phyloP scores from a whole-genome alignment of 1,284 basidiomycete species.

The Sphagnurus paluster region DNA sequence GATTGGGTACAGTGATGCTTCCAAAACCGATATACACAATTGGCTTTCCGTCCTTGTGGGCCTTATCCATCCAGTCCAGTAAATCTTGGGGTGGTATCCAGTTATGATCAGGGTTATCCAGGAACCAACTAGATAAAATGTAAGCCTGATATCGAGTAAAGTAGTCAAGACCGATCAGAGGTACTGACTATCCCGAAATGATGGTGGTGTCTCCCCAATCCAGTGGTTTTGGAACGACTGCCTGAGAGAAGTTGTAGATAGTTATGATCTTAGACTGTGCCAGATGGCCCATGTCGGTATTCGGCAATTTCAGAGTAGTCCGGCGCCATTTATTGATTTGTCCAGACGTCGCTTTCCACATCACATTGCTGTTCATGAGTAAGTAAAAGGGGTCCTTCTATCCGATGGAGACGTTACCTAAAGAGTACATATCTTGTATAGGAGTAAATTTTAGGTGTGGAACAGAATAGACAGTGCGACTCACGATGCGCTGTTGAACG shows the following conservation, averaged over 20 bases:
- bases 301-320: constrained; percentile 49
- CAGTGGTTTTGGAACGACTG: constrained; percentile 70
- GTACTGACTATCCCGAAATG: constrained; percentile 57
- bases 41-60: constrained; percentile 56
- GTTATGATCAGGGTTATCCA: constrained; percentile 60
- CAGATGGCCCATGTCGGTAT: constrained; percentile 68
- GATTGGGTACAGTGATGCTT: constrained; percentile 73
- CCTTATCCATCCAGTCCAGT: constrained; percentile 55
- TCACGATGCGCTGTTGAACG: constrained; percentile 55
- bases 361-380: constrained; percentile 57
- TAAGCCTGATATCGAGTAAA: background rate
- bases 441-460: constrained; percentile 1
- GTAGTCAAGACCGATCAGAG: background rate
- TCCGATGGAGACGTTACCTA: constrained; percentile 36
- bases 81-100: constrained; percentile 60
- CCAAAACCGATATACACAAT: constrained; percentile 80
- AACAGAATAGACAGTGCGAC: constrained; percentile 19
- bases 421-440: constrained; percentile 58
- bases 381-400: background rate
- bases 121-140: constrained; percentile 50
- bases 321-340: constrained; percentile 78
- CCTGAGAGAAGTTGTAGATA: constrained; percentile 50
- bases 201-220: constrained; percentile 77
- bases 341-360: constrained; percentile 72
- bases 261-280: constrained; percentile 71